Base-by-base conservation (phyloP, 108 stramenopile species). In the Skeletonema tropicum region DNA sequence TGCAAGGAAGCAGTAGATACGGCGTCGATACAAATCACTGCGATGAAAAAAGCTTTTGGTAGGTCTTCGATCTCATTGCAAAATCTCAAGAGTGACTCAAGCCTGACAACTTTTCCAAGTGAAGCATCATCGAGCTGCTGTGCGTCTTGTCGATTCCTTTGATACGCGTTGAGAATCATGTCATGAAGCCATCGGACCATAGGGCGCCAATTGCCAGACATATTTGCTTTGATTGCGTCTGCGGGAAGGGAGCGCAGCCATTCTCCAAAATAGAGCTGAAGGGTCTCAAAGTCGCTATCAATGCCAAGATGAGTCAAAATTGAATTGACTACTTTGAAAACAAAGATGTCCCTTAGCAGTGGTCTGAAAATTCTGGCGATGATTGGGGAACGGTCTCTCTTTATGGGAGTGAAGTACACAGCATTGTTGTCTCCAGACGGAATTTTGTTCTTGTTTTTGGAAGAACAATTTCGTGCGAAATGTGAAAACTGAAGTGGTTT, bases 201-300 rank as follows among this genome's bases (percentile, higher is more conserved):
- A 2, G 90, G 91, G 39, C 88, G 86, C 66, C 87, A 74, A 25
- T 76, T 60, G 29, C 79, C 80, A 65, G 80, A 83, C 26, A 91
- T 58, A 26, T 86, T 79, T 32, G 86, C 79, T 60, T 87, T 77
- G 15, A 79, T 70, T 3, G 76, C 77, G 32, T 86, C 78, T 49
- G 86, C 77, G 11, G 87, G 48, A 26, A 92, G 78, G 10, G 81
- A 76, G 2, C 86, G 25, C 46, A 91, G 74, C 93, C 93, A 94
- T 65, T 94, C 93, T 29, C 93, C 93, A 77, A 92, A 91, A 63
- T 90, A 92, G 62, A 82, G 86, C 64, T 87, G 75, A 31, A 87
- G 60, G 58, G 84, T 87, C 42, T 84, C 90, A 39, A 73, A 68
- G 38, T 93, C 88, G 2, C 73, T 58, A 46, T 77, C 77, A 39